A percentile compares a stretch with the other conserved stretches of the same genome.
Conservation (phyloP, 2,329 filamentous ascomycete genomes). For the Salinomyces thailandicus region DNA sequence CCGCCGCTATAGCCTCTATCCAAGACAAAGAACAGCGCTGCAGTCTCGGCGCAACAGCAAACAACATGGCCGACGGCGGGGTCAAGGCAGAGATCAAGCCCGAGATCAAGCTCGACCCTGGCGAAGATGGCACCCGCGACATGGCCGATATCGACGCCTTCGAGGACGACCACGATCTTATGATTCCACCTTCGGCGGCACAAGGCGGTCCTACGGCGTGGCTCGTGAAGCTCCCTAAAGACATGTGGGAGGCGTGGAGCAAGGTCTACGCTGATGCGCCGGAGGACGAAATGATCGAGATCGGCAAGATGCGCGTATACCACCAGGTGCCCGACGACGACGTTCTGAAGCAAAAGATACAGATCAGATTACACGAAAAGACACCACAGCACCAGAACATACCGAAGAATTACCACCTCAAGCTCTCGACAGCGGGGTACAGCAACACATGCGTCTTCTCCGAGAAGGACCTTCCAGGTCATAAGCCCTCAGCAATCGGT, state of each 20-base stretch:
- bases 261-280: slow-evolving; percentile 60
- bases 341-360: slow-evolving; percentile 42
- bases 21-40: too few relatives aligned
- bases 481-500: slow-evolving; percentile 8
- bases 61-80: slow-evolving; percentile 5
- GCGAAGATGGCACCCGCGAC: slow-evolving; percentile 3
- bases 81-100: slow-evolving; percentile 12
- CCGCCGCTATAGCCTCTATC: too few relatives aligned
- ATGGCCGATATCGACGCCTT: slow-evolving; percentile 20
- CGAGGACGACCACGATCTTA: slow-evolving; percentile 25
- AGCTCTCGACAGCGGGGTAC: slow-evolving; percentile 55
- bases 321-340: slow-evolving; percentile 13
- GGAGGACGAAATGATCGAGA: slow-evolving; percentile 53
- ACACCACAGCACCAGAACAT: slow-evolving; percentile 59
- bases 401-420: slow-evolving; percentile 81
- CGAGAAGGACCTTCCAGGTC: slow-evolving; percentile 77
- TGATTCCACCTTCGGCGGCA: slow-evolving; percentile 14
- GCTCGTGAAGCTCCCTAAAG: slow-evolving; percentile 66
- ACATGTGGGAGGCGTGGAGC: slow-evolving; percentile 70
- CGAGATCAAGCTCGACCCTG: slow-evolving; percentile 18
- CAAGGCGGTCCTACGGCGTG: slow-evolving; percentile 35
- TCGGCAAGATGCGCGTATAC: slow-evolving; percentile 58
- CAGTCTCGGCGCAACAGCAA: too few relatives aligned
- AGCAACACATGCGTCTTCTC: slow-evolving; percentile 87
- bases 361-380: slow-evolving; percentile 54